phyloP scores from a whole-genome alignment of 2,329 filamentous ascomycete genomes.

The Tympanopsis confertula region DNA sequence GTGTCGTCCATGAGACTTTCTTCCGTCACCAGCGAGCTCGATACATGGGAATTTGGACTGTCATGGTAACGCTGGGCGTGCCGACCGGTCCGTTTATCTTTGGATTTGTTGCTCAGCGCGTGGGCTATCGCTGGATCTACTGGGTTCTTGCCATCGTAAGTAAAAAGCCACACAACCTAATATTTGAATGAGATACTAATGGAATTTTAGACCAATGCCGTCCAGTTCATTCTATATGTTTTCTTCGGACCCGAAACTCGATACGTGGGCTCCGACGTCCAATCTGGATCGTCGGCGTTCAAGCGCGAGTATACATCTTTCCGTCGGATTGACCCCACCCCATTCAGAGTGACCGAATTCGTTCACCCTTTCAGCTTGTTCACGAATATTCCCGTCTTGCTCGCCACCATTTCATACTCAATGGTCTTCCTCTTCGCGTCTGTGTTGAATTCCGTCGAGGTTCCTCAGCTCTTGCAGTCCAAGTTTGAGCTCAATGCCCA shows the following conservation, averaged over 20 bases:
- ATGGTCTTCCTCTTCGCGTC: conserved; percentile 44
- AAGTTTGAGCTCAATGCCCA: conserved; percentile 45
- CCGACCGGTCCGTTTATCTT: conserved; percentile 15
- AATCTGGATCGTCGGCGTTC: conserved; percentile 22
- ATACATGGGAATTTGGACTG: conserved; percentile 47
- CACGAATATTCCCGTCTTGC: conserved; percentile 29
- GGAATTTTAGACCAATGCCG: conserved; percentile 33
- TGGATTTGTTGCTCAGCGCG: conserved; percentile 33
- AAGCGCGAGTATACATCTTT: conserved; percentile 30
- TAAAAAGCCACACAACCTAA: not conserved
- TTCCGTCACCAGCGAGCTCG: conserved; percentile 40
- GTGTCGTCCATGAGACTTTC: conserved; percentile 43
- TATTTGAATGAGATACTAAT: not conserved
- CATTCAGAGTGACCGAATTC: conserved; percentile 35
- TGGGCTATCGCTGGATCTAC: conserved; percentile 43
- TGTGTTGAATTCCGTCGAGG: conserved; percentile 42
- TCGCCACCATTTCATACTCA: conserved; percentile 38
- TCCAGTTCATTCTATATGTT: conserved; percentile 42
- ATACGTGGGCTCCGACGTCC: conserved; percentile 29
- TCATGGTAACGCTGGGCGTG: conserved; percentile 14
- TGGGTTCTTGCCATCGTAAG: conserved; percentile 41
- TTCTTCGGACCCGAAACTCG: conserved; percentile 42
- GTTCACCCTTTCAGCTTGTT: conserved; percentile 31
- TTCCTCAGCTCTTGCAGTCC: conserved; percentile 42
- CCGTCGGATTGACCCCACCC: conserved; percentile 37